A percentile compares a stretch with the other conserved stretches of the same genome.
Conservation (phyloP, 75 land plant genomes). For the Azolla pinnata region DNA sequence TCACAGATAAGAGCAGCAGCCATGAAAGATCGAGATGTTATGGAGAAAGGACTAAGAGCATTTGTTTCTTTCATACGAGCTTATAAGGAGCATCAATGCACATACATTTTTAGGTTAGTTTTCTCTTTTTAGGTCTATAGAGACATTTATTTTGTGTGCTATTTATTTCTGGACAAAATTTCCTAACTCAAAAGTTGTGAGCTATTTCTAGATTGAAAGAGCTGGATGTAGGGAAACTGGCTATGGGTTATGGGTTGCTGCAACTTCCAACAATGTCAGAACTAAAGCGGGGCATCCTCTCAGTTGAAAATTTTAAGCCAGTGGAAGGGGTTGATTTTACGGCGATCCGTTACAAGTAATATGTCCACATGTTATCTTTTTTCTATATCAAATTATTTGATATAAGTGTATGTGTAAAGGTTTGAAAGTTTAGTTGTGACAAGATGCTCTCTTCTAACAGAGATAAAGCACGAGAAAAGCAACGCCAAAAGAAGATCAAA, state of each 20-base stretch:
- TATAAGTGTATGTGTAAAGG: not conserved
- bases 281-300: constrained; percentile 62
- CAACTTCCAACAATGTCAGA: constrained; percentile 95
- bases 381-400: constrained; percentile 3
- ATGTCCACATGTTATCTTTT: not conserved
- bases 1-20: constrained; percentile 85
- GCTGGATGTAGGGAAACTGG: constrained; percentile 81
- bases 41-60: constrained; percentile 92
- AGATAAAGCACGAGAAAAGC: constrained; percentile 89
- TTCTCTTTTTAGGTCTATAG: not conserved
- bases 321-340: constrained; percentile 64
- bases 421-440: not conserved
- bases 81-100: constrained; percentile 97
- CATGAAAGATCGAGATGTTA: constrained; percentile 75
- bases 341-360: constrained; percentile 76
- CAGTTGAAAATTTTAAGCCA: constrained; percentile 57
- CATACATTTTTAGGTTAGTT: constrained; percentile 82
- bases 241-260: constrained; percentile 87
- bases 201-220: constrained; percentile 75
- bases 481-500: constrained; percentile 62
- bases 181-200: constrained; percentile 72
- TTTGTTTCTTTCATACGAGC: constrained; percentile 96
- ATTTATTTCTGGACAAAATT: not conserved
- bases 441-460: constrained; percentile 17
- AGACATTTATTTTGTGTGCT: constrained; percentile 2